Base-by-base conservation (phyloP, 257 asterid genomes). In the Gentiana straminea region DNA sequence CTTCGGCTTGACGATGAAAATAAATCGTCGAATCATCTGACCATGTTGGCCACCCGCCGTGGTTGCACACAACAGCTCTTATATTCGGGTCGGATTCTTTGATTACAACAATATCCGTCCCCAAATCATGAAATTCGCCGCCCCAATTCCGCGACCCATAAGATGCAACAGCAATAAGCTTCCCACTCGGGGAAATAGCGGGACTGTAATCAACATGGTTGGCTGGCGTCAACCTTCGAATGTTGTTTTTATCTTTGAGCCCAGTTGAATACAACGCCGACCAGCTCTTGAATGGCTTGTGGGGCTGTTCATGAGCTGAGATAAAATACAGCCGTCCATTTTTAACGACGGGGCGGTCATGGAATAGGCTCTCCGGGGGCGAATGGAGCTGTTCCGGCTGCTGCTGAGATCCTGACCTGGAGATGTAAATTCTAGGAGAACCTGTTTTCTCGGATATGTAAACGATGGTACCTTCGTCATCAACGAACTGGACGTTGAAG, bases 41-140 rank as follows among this genome's bases (percentile, higher is more conserved):
- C 84, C 89, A 86, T 11, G 82, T 63, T 0, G 96, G 91, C 96
- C 96, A 86, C 9, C 96, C 94, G 24, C 94, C 94, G 61, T 80
- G 87, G 33, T 66, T 54, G 65, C 75, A 76, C 32, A 84, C 74
- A 0, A 70, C 13, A 32, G 70, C 63, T 8, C 86, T 81, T 58
- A 51, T 70, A 0, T 50, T 33, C 2, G 89, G 82, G 36, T 86
- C 74, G 5, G 83, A 72, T 5, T 67, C 82, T 0, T 46, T 60
- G 41, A 80, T 84, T 35, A 82, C 86, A 32, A 86, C 82, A 24
- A 89, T 79, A 57, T 82, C 86, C 0, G 94, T 89, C 32, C 34
- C 66, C 8, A 89, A 76, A 38, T 81, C 81, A 33, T 65, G 81
- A 49, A 86, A 89, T 49, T 89, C 91, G 1, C 94, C 89, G 0